Evolutionary conservation across 495 filamentous ascomycete species (phyloP), one percentile per base, ranked within the genome.

Genomic region (Tuber melanosporum): DNA sequence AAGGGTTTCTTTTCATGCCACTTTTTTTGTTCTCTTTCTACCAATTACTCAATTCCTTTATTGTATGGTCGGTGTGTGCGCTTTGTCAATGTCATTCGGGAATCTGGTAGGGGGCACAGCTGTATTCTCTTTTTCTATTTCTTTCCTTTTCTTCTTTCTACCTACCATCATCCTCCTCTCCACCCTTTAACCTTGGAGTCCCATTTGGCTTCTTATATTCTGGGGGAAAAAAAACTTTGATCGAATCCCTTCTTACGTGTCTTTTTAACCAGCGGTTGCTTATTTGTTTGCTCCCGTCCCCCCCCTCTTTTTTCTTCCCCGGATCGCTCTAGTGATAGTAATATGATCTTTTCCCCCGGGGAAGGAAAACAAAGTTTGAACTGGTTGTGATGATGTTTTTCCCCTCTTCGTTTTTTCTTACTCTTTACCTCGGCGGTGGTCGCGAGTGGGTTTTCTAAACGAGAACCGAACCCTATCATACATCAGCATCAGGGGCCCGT

Each of bases 61-160:
- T 66, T 66, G 57, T 66, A 66, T 36, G 26, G 57, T 66, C 57
- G 57, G 57, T 36, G 57, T 66, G 57, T 66, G 57, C n/a, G 57
- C 32, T 66, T 66, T 66, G 57, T 66, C 57, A 66, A 66, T 36
- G 57, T 66, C 57, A 66, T 66, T 66, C 14, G 57, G 14, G 57
- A 66, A 66, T 66, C 57, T 66, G 32, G 57, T 36, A 66, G 57
- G 57, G n/a, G 14, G 57, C 57, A 36, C 26, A 66, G 26, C 32
- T 66, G 26, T 66, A 66, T 66, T 36, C 57, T 66, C 6, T 36
- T 19, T 36, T 19, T 36, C 15, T 14, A 14, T 36, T 66, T 66
- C 36, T 66, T 66, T 19, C 9, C 9, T 36, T 66, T 17, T 36
- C 14, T 32, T 66, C 26, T 36, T 66, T 66, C 26, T 66, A 66